Conservation (phyloP, 169 alveolate species). For the Theileria luwenshuni region DNA sequence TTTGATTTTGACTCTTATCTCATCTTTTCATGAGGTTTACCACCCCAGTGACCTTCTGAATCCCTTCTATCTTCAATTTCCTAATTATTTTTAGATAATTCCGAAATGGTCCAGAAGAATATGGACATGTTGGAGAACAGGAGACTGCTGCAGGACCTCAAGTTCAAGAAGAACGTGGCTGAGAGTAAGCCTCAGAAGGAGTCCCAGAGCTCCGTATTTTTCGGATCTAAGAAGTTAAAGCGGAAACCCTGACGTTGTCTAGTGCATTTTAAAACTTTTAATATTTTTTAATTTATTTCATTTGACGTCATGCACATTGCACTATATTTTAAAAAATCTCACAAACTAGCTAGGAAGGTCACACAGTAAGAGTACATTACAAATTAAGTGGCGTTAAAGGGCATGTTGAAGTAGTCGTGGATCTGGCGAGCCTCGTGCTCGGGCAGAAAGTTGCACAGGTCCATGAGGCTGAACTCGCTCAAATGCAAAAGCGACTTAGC, state of each 20-base stretch:
- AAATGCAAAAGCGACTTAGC: slow-evolving; percentile 54
- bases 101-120: slow-evolving; percentile 56
- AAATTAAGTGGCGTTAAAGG: neutral
- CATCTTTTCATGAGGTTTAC: neutral
- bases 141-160: slow-evolving; percentile 63
- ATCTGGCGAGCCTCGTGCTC: slow-evolving; percentile 43
- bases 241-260: neutral
- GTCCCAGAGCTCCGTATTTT: slow-evolving; percentile 23
- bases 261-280: too few species aligned
- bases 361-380: neutral
- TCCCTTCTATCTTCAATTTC: neutral
- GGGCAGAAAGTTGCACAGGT: slow-evolving; percentile 51
- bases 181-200: slow-evolving; percentile 31
- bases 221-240: slow-evolving; percentile 37
- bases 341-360: too few species aligned
- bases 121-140: slow-evolving; percentile 65
- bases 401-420: slow-evolving; percentile 50
- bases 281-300: too few species aligned
- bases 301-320: too few species aligned
- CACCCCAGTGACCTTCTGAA: neutral
- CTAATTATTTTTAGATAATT: slow-evolving; percentile 17
- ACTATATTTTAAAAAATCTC: too few species aligned
- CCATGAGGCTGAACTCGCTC: slow-evolving; percentile 54
- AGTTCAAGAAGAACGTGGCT: slow-evolving; percentile 40
- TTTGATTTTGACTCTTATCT: neutral